Evolutionary conservation across 176 grass and related monocot species (phyloP), one percentile per base, ranked within the genome.

Genomic region (Metroxylon sagu): DNA sequence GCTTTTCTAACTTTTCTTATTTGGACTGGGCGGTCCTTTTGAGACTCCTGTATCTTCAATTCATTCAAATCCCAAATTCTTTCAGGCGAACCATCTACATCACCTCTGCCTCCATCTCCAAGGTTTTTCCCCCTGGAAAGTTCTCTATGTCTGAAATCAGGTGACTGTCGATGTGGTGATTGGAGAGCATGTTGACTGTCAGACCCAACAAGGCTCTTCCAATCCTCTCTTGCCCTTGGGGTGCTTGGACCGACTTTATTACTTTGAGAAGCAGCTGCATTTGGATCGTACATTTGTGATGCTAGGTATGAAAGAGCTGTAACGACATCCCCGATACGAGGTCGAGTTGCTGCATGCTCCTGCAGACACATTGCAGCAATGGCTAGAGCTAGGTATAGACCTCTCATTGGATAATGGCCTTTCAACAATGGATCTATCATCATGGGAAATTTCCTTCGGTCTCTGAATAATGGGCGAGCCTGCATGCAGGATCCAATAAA

Each of bases 331-430:
- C 12, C 56, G 12, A 58, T 58, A 58, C 27, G 56, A 26, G 56
- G 56, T 15, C 56, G 56, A 58, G 56, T 26, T 27, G 23, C 15
- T 58, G 56, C 23, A 25, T 58, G 56, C 56, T 58, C 56, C 25
- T 58, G 56, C 56, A 58, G 21, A 58, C 56, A 58, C 56, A 58
- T 58, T 15, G 56, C 56, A 8, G 56, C 56, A 58, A 58, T 15
- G 14, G 56, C 56, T 26, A 58, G 56, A 58, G 23, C 56, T 58
- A 25, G 56, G 56, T 58, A 58, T 26, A 58, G 15, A 4, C 56
- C 56, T 21, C 56, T 58, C 56, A 26, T 28, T 26, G 56, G 56
- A 58, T 58, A 58, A 14, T 4, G 56, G 4, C 25, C 21, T 27
- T 58, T 1, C 19, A 58, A 26, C 14, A 26, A 26, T 58, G 56